Conservation (phyloP, 176 grass and related monocot genomes). For the Aegilops speltoides region DNA sequence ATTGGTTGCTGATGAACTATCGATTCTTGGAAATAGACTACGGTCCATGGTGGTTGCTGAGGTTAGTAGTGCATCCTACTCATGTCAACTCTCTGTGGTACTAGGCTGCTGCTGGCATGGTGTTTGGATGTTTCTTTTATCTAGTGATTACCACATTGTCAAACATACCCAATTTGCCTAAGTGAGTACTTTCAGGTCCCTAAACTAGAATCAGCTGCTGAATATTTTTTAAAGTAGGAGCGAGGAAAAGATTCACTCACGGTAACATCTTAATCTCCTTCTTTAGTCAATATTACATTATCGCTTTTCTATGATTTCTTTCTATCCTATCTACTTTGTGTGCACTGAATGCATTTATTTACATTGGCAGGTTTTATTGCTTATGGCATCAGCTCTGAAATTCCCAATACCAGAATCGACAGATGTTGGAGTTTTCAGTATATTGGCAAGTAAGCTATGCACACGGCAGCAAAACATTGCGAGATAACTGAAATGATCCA, state of each 20-base stretch:
- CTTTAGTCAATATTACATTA: background rate
- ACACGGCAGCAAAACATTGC: conserved; percentile 69
- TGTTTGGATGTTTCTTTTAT: conserved; percentile 21
- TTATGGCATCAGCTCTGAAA: conserved; percentile 94
- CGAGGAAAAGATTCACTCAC: conserved; percentile 97
- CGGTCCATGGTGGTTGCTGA: conserved; percentile 87
- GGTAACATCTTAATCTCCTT: conserved; percentile 45
- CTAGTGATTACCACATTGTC: background rate
- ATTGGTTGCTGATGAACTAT: conserved; percentile 85
- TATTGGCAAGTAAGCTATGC: conserved; percentile 60
- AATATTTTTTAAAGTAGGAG: conserved; percentile 94
- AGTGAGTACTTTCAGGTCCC: conserved; percentile 56
- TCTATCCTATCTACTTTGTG: background rate
- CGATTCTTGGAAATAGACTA: conserved; percentile 76
- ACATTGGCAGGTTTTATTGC: conserved; percentile 69
- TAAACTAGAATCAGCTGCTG: conserved; percentile 88
- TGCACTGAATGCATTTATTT: background rate
- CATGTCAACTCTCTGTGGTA: background rate
- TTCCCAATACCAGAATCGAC: conserved; percentile 57
- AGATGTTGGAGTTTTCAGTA: conserved; percentile 59
- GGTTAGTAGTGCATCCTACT: conserved; percentile 30
- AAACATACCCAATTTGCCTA: background rate
- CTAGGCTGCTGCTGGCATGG: background rate
- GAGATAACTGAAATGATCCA: conserved; percentile 99
- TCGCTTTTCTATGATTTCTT: background rate